phyloP scores from a whole-genome alignment of 2,329 filamentous ascomycete species.

The Thelonectria discophora region DNA sequence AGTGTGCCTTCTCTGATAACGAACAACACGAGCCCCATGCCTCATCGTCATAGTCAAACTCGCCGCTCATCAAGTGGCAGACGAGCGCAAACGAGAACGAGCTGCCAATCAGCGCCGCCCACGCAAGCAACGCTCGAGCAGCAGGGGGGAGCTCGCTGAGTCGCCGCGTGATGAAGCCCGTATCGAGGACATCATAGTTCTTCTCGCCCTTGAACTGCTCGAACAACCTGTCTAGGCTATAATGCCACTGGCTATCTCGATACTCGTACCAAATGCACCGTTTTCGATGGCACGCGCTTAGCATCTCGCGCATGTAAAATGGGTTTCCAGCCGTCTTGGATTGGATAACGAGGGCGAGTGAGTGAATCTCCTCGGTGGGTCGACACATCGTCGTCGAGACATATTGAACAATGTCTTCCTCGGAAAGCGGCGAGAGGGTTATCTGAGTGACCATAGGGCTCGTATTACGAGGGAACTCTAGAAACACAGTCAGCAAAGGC shows the following conservation, averaged over 20 bases:
- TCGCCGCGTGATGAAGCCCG: conserved; percentile 81
- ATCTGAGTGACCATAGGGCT: conserved; percentile 73
- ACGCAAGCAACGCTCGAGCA: conserved; percentile 82
- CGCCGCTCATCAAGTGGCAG: conserved; percentile 77
- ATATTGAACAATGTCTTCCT: conserved; percentile 83
- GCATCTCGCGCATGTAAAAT: conserved; percentile 91
- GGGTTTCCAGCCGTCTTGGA: conserved; percentile 90
- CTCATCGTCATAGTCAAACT: conserved; percentile 70
- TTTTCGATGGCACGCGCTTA: conserved; percentile 85
- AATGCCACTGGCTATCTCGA: conserved; percentile 82
- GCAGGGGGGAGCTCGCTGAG: conserved; percentile 78
- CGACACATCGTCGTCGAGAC: conserved; percentile 84
- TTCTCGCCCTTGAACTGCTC: conserved; percentile 82
- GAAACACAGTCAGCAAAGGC: conserved; percentile 32
- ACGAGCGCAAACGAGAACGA: conserved; percentile 86
- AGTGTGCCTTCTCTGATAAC: conserved; percentile 43
- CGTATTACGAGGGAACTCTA: conserved; percentile 56
- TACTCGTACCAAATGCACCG: conserved; percentile 93
- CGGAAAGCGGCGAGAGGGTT: conserved; percentile 74
- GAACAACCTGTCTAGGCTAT: conserved; percentile 85
- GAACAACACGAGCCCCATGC: conserved; percentile 48
- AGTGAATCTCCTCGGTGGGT: conserved; percentile 74
- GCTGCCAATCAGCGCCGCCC: conserved; percentile 84
- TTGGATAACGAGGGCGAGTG: conserved; percentile 84
- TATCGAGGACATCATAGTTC: conserved; percentile 82